These are phyloP conservation scores for Fonsecaea pugnacius DNA, from an alignment of 2,329 filamentous ascomycete genomes.

Conservation along the genomic window DNA sequence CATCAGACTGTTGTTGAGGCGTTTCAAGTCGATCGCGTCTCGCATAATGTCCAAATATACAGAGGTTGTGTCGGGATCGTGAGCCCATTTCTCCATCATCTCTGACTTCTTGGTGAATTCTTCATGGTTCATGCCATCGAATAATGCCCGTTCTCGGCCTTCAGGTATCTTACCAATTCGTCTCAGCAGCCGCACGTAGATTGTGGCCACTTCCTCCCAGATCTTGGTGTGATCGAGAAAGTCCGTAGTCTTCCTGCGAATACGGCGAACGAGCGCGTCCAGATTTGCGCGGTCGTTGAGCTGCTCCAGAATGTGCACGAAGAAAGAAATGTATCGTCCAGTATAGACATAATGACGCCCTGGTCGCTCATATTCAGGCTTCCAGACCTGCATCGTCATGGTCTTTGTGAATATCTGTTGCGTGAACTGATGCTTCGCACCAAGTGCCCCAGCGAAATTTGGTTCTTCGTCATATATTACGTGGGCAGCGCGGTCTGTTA, in stretches of 20 bases:
- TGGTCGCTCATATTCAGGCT: slow-evolving; percentile 81
- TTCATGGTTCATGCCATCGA: slow-evolving; percentile 67
- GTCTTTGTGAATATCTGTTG: slow-evolving; percentile 90
- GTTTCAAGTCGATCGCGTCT: slow-evolving; percentile 71
- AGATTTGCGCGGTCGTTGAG: slow-evolving; percentile 75
- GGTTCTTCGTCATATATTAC: slow-evolving; percentile 63
- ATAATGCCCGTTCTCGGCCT: slow-evolving; percentile 67
- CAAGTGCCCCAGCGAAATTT: slow-evolving; percentile 58
- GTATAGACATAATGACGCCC: slow-evolving; percentile 93
- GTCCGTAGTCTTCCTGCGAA: slow-evolving; percentile 81
- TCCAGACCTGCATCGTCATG: slow-evolving; percentile 94
- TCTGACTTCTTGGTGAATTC: slow-evolving; percentile 66
- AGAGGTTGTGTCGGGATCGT: slow-evolving; percentile 53
- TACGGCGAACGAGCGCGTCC: slow-evolving; percentile 75
- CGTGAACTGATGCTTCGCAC: slow-evolving; percentile 77
- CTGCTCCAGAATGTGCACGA: slow-evolving; percentile 73
- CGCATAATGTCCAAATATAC: slow-evolving; percentile 65
- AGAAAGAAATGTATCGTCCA: slow-evolving; percentile 81
- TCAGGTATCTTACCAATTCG: slow-evolving; percentile 61
- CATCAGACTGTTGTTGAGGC: slow-evolving; percentile 83
- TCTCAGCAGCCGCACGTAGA: slow-evolving; percentile 65
- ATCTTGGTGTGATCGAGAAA: slow-evolving; percentile 66
- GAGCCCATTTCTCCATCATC: slow-evolving; percentile 64
- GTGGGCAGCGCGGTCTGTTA: slow-evolving; percentile 70
- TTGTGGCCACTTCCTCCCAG: slow-evolving; percentile 65